Evolutionary conservation across 2,329 filamentous ascomycete genomes (phyloP), one percentile per base, ranked within the genome.

Genomic region (Thelonectria olida): DNA sequence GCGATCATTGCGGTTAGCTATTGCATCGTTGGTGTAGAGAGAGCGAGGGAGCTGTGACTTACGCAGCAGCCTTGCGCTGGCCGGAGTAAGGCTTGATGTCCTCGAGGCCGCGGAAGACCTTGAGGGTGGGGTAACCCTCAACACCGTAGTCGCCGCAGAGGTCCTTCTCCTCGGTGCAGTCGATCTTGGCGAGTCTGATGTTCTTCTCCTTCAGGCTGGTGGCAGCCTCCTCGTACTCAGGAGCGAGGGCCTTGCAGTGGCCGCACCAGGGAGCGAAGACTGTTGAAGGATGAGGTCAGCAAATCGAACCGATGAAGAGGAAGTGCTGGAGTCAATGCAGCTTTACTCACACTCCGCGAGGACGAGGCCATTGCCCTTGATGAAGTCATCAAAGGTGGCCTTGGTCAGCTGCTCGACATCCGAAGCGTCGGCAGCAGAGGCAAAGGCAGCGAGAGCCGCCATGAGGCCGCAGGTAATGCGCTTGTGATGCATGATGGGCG

Each of bases 221-320:
- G 51, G 92, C 92, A 53, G 92, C 92, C 78, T 92, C 88, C 83
- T 96, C 92, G 80, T 96, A 96, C 82, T 96, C 92, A 76, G 92
- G 92, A 65, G 92, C 96, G 69, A 99, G 92, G 63, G 95, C 95
- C 86, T 99, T 98, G 91, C 95, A 98, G 87, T 98, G 95, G 69
- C 94, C 95, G 73, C 92, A 97, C 94, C 95, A 97, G 72, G 95
- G 94, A 70, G 95, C 95, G 79, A 92, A 97, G 88, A 97, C 91
- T 93, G 65, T 61, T 13, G n/a, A 34, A 48, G 56, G 56, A 44
- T 44, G 47, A n/a, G n/a, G 75, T 85, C 74, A 85, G 79, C 60
- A 47, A 61, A 34, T 56, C 31, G 48, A 38, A 34, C 31, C 17
- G 28, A 17, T 17, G 19, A 25, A 36, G 13, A 6, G 27, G 5